Base-by-base conservation (phyloP, 345 rosid species). In the Boechera retrofracta region DNA sequence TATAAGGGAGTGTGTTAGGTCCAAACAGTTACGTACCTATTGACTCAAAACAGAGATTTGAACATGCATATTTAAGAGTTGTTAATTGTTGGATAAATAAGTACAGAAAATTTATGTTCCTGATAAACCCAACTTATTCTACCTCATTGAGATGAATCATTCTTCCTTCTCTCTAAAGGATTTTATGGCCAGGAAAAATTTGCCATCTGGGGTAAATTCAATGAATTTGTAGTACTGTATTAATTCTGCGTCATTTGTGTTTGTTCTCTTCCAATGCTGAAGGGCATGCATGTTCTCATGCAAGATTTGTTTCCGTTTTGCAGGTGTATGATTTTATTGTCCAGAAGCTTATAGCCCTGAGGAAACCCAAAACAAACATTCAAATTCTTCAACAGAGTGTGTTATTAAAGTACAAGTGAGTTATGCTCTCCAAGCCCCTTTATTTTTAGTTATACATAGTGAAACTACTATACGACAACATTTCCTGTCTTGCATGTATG, bases 361-460 rank as follows among this genome's bases (percentile, higher is more conserved):
- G 99, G 80, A 95, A 95, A 83, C 99, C 99, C 51, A 95, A 95
- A 88, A 95, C 99, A 70, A 95, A 95, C 79, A 92, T 95, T 74
- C 99, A 95, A 82, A 92, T 95, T 78, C 95, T 95, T 85, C 99
- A 95, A 77, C 99, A 92, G 79, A 95, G 87, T 85, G 97, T 95
- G 76, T 88, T 92, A 80, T 83, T 92, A 72, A 95, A 95, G 60
- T 92, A 92, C 90, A 95, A 91, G 99, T 95, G 78, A 84, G 97
- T 73, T 29, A 47, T 67, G 24, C 26, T 78, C 51, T 70, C 29
- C 28, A 52, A 3, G 4, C 41, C 70, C 26, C 11, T 59, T 39
- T 42, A 9, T 56, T 57, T 56, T 57, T 47, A 10, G 54, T 31
- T 78, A 15, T 10, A 41, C 66, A 21, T 65, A 49, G n/a, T 58